Evolutionary conservation across 257 asterid genomes (phyloP).

Genomic region (Striga asiatica): DNA sequence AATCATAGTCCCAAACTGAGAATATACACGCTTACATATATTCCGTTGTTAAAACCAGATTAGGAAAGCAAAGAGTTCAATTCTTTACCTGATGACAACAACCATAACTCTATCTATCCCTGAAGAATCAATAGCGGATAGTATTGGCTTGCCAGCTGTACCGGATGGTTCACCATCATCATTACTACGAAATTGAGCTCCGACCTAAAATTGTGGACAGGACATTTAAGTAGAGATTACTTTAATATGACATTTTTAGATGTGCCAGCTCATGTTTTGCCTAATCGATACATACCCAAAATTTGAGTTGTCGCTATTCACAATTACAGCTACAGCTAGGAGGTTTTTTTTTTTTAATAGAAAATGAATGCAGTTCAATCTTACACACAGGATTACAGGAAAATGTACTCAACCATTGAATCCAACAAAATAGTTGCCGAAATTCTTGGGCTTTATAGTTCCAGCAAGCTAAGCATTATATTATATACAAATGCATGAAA

Average conservation of each 20-base stretch:
- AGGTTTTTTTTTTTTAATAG: not conserved
- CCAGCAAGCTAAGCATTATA: too few relatives aligned
- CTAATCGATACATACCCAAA: slow-evolving; percentile 1
- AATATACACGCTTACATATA: not conserved
- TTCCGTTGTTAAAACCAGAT: too few relatives aligned
- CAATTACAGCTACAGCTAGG: too few relatives aligned
- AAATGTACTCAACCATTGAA: not conserved
- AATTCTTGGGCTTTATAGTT: too few relatives aligned
- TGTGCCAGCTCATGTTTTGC: not conserved
- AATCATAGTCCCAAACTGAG: too few relatives aligned
- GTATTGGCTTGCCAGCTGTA: slow-evolving; percentile 95
- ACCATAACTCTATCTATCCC: slow-evolving; percentile 90
- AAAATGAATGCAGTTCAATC: not conserved
- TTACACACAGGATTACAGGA: not conserved
- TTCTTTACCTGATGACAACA: slow-evolving; percentile 65
- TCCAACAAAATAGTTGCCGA: not conserved
- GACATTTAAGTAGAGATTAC: too few relatives aligned
- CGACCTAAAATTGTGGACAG: slow-evolving; percentile 41
- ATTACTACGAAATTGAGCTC: slow-evolving; percentile 72
- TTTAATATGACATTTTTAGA: not conserved
- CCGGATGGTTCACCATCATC: slow-evolving; percentile 99
- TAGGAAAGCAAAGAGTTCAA: not conserved
- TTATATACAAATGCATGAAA: too few relatives aligned
- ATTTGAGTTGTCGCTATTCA: too few relatives aligned
- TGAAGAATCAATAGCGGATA: slow-evolving; percentile 70